Base-by-base conservation (phyloP, 768 basidiomycete species). In the Termitomyces sp. region DNA sequence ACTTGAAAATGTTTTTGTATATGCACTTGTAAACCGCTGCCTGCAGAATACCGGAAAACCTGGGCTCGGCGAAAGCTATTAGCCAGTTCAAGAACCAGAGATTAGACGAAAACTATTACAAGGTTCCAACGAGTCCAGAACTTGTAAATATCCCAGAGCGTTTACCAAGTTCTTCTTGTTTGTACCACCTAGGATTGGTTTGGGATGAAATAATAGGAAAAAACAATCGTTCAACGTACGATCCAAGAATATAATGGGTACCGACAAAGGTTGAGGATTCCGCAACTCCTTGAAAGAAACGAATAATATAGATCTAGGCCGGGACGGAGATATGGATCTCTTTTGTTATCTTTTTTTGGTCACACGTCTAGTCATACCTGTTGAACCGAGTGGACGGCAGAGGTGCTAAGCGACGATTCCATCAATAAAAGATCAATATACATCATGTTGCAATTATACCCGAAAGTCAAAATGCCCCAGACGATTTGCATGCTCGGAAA, bases 191-290 rank as follows among this genome's bases (percentile, higher is more conserved):
- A 45, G 20, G 26, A 26, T 20, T 24, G 14, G 14, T 51, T 50
- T 36, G 20, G 30, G 40, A 43, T 32, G 10, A 60, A 32, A 30
- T 6, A 28, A 26, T 44, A 46, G 13, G 20, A 42, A 26, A 8
- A 53, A 28, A 47, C 43, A 6, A 32, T 26, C n/a, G 48, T 5
- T 46, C 22, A 1, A 77, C 84, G 58, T 64, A 87, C 86, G 84
- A 84, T 61, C 88, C 86, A 18, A 89, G 81, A 61, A 88, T 74
- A 64, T 86, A 87, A 61, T 87, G 86, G 16, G 85, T 84, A 36
- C 88, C 88, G 28, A 86, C 86, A 67, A 90, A 91, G 1, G 87
- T 90, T 8, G 87, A 88, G 0, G 87, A 80, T 69, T 90, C 88
- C 7, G 83, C 80, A 57, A 88, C 74, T 24, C 85, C 89, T 69